Evolutionary conservation across 176 grass and related monocot genomes (phyloP).

Genomic region (Saccharum spontaneum): DNA sequence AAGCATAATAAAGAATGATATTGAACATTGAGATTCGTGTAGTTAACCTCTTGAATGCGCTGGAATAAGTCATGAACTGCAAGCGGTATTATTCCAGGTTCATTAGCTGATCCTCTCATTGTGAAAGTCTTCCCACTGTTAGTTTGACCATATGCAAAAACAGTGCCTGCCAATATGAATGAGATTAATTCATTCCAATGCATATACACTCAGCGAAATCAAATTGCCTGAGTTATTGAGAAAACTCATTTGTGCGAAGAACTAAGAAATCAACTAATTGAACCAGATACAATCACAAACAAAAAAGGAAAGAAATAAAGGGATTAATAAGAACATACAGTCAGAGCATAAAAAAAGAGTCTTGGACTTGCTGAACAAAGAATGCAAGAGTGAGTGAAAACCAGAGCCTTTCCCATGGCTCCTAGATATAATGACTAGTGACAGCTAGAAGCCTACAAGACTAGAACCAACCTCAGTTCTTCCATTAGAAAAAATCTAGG

Average conservation of each 20-base stretch:
- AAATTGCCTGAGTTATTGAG: background rate
- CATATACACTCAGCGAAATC: too few relatives aligned
- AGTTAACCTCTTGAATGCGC: conserved; percentile 64
- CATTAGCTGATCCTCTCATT: conserved; percentile 71
- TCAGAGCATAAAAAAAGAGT: too few relatives aligned
- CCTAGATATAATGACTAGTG: too few relatives aligned
- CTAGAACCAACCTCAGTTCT: too few relatives aligned
- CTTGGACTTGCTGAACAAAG: too few relatives aligned
- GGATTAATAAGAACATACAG: too few relatives aligned
- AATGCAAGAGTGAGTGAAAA: too few relatives aligned
- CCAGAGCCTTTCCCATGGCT: too few relatives aligned
- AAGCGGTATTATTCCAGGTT: conserved; percentile 88
- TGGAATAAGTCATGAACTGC: conserved; percentile 78
- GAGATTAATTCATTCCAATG: conserved; percentile 3
- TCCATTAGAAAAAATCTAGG: too few relatives aligned
- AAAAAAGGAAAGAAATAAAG: too few relatives aligned
- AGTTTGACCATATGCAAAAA: conserved; percentile 98
- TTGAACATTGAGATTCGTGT: background rate
- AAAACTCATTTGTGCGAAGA: background rate
- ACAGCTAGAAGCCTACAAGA: too few relatives aligned
- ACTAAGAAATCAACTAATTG: background rate
- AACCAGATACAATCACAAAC: too few relatives aligned
- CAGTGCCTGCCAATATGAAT: conserved; percentile 58
- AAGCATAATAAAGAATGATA: conserved; percentile 8
- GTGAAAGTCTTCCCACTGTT: conserved; percentile 95